Conservation (phyloP, 2,329 filamentous ascomycete genomes). For the Botrytis medusae region DNA sequence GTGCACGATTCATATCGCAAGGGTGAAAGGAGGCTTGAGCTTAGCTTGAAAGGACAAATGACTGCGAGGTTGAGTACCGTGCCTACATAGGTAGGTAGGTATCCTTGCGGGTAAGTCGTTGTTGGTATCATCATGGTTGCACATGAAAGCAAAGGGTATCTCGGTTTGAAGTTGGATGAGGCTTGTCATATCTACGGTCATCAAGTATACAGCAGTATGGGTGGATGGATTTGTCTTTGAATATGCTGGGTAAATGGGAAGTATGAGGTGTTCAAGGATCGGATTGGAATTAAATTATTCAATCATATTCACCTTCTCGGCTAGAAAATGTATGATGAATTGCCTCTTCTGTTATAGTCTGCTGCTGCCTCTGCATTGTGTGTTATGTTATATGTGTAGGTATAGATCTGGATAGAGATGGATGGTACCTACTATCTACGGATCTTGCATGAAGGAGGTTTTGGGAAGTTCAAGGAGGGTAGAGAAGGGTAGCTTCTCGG, state of each 20-base stretch:
- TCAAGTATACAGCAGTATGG: neutral
- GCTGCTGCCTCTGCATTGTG: neutral
- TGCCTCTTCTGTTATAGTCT: neutral
- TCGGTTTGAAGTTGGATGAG: conserved; percentile 13
- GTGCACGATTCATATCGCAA: conserved; percentile 12
- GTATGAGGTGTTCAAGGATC: neutral
- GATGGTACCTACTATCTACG: neutral
- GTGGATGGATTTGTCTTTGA: conserved; percentile 5
- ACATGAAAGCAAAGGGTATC: neutral
- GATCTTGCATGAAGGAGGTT: neutral
- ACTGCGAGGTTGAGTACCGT: conserved; percentile 1
- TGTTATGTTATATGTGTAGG: neutral
- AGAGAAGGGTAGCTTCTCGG: neutral
- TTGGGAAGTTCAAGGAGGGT: neutral
- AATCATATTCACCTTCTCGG: neutral
- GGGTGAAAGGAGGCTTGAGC: conserved; percentile 10
- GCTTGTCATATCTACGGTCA: conserved; percentile 3
- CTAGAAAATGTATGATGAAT: neutral
- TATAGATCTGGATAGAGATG: neutral
- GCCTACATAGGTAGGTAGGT: neutral
- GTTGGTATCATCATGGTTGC: conserved; percentile 2
- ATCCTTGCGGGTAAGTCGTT: conserved; percentile 2
- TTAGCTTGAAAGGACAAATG: neutral
- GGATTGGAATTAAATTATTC: neutral
- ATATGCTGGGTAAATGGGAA: no score